phyloP scores from a whole-genome alignment of 2,329 filamentous ascomycete genomes.

The Fusarium sp. region DNA sequence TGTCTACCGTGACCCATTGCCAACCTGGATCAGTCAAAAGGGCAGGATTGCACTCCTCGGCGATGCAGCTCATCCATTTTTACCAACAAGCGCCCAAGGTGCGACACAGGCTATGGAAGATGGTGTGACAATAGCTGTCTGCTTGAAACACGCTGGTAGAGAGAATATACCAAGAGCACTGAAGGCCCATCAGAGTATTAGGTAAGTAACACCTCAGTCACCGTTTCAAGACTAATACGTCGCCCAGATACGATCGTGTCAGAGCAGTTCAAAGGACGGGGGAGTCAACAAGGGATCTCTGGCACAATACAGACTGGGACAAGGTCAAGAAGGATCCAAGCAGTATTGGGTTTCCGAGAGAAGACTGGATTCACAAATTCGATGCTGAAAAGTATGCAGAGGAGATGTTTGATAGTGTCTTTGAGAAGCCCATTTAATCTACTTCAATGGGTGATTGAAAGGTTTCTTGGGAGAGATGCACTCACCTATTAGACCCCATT shows the following conservation, averaged over 20 bases:
- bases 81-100: slow-evolving; percentile 41
- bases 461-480: no score
- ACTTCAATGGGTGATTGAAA: no score
- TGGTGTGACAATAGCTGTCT: slow-evolving; percentile 30
- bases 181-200: slow-evolving; percentile 30
- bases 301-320: slow-evolving; percentile 45
- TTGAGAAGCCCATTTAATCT: not conserved
- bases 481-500: no score
- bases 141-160: slow-evolving; percentile 23
- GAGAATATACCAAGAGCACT: slow-evolving; percentile 32
- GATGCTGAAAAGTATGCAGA: slow-evolving; percentile 42
- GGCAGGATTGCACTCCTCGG: slow-evolving; percentile 28
- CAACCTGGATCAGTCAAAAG: slow-evolving; percentile 34
- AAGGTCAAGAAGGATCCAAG: slow-evolving; percentile 33
- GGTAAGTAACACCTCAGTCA: not conserved
- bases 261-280: slow-evolving; percentile 43
- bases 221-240: fast-evolving
- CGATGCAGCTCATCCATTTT: slow-evolving; percentile 40
- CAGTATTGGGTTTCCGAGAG: slow-evolving; percentile 36
- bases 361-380: slow-evolving; percentile 45
- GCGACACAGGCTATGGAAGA: slow-evolving; percentile 44
- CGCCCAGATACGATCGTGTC: slow-evolving; percentile 39
- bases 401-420: slow-evolving; percentile 31
- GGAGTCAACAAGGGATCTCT: slow-evolving; percentile 41
- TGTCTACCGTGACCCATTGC: slow-evolving; percentile 35